These are phyloP conservation scores for Stachybotrys elegans DNA, from an alignment of 2,329 filamentous ascomycete species.

Conservation along the genomic window DNA sequence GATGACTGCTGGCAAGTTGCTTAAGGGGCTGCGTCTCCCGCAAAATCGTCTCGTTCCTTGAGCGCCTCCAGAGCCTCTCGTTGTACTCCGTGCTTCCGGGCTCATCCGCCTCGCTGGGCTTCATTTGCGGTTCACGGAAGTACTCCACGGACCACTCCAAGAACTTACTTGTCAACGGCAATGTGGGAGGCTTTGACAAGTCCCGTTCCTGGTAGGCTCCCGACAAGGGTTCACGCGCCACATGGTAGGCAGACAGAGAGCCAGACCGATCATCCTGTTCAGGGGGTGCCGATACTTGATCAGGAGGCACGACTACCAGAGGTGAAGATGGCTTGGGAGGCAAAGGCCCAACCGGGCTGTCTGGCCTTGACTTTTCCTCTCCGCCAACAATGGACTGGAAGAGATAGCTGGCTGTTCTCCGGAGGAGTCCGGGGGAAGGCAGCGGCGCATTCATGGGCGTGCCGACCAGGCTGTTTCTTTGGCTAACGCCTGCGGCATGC, in stretches of 20 bases:
- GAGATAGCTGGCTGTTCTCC: conserved; percentile 59
- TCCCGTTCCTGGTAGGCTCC: conserved; percentile 65
- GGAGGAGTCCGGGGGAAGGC: conserved; percentile 53
- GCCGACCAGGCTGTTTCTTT: conserved; percentile 38
- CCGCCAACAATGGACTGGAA: conserved; percentile 52
- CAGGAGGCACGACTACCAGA: conserved; percentile 30
- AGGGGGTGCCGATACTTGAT: conserved; percentile 50
- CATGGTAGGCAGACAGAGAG: conserved; percentile 66
- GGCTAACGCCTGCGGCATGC: conserved; percentile 33
- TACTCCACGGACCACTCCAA: conserved; percentile 96
- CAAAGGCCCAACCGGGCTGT: conserved; percentile 21
- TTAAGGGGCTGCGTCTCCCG: conserved; percentile 92
- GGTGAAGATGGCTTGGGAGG: conserved; percentile 24
- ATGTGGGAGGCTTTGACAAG: conserved; percentile 49
- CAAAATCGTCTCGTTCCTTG: conserved; percentile 89
- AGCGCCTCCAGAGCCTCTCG: conserved; percentile 83
- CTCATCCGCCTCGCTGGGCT: conserved; percentile 89
- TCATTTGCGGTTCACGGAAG: conserved; percentile 98
- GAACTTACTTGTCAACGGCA: conserved; percentile 80
- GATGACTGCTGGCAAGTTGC: conserved; percentile 75
- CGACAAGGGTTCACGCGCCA: conserved; percentile 73
- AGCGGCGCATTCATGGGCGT: conserved; percentile 35
- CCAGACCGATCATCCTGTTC: conserved; percentile 68
- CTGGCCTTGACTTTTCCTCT: conserved; percentile 38
- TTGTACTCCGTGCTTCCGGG: conserved; percentile 97